Evolutionary conservation across 2,329 filamentous ascomycete genomes (phyloP).

Genomic region (Diaporthe destruens): DNA sequence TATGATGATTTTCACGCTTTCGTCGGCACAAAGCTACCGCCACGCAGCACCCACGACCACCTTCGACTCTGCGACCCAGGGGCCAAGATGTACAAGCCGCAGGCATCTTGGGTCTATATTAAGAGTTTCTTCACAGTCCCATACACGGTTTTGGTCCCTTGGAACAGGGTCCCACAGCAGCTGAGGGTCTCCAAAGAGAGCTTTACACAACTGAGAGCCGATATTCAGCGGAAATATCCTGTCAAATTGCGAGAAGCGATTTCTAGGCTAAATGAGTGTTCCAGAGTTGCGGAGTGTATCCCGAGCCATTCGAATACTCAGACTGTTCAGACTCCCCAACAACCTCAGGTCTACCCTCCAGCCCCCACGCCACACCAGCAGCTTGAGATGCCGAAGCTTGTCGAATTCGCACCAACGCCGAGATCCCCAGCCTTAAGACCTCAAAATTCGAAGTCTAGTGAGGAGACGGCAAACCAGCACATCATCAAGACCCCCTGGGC

Average conservation of each 20-base stretch:
- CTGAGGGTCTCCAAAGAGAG: slow-evolving; percentile 34
- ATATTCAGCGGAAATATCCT: slow-evolving; percentile 20
- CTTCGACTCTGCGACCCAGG: slow-evolving; percentile 47
- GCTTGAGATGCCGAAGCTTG: neutral
- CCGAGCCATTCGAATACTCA: neutral
- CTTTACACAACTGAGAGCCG: slow-evolving; percentile 12
- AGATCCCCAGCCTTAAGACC: neutral
- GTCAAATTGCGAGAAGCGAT: neutral
- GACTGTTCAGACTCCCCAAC: neutral
- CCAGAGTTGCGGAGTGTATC: neutral
- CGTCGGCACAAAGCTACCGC: slow-evolving; percentile 45
- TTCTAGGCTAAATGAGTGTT: neutral
- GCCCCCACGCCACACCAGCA: neutral
- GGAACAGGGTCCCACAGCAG: slow-evolving; percentile 40
- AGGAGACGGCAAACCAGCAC: too few relatives aligned
- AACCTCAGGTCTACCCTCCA: neutral
- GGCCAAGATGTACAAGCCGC: slow-evolving; percentile 44
- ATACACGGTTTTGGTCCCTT: slow-evolving; percentile 40
- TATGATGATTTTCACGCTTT: slow-evolving; percentile 50
- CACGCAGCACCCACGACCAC: slow-evolving; percentile 16
- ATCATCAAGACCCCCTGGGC: neutral
- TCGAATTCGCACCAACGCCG: neutral
- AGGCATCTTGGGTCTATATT: slow-evolving; percentile 44
- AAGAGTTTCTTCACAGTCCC: slow-evolving; percentile 43
- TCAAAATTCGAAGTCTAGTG: too few relatives aligned